Evolutionary conservation across 331 rosid genomes (phyloP).

Genomic region (Malus hybrid): DNA sequence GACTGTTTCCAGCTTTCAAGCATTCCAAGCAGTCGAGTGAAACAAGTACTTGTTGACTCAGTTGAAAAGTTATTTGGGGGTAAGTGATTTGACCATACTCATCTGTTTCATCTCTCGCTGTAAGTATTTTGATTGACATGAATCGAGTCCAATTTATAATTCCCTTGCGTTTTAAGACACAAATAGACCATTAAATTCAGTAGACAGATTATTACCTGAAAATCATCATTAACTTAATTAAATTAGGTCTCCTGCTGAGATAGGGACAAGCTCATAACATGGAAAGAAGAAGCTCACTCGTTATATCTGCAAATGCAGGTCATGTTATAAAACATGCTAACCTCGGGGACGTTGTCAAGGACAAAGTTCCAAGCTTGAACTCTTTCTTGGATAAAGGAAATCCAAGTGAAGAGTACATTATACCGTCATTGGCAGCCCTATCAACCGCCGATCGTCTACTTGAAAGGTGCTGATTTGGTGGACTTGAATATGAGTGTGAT

Average conservation of each 20-base stretch:
- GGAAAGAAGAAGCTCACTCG: background rate
- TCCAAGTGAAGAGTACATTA: constrained; percentile 36
- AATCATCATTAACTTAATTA: background rate
- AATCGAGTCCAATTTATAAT: background rate
- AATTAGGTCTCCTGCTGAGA: background rate
- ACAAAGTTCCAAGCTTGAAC: constrained; percentile 61
- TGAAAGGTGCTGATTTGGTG: background rate
- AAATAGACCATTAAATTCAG: background rate
- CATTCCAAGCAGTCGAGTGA: constrained; percentile 17
- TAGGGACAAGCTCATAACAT: background rate
- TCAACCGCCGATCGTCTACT: constrained; percentile 4
- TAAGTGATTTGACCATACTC: constrained; percentile 21
- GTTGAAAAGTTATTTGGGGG: constrained; percentile 68
- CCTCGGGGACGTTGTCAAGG: constrained; percentile 62
- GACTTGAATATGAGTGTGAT: no score
- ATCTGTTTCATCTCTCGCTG: background rate
- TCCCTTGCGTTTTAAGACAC: background rate
- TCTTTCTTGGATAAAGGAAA: constrained; percentile 40
- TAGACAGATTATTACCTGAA: background rate
- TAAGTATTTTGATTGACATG: background rate
- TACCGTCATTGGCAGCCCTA: constrained; percentile 83
- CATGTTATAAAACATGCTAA: constrained; percentile 47
- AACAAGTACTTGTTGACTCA: constrained; percentile 33
- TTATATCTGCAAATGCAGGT: constrained; percentile 31
- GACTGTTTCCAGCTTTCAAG: no score